These are phyloP conservation scores for Thielaviopsis populi DNA, from an alignment of 2,329 filamentous ascomycete genomes.

Conservation along the genomic window DNA sequence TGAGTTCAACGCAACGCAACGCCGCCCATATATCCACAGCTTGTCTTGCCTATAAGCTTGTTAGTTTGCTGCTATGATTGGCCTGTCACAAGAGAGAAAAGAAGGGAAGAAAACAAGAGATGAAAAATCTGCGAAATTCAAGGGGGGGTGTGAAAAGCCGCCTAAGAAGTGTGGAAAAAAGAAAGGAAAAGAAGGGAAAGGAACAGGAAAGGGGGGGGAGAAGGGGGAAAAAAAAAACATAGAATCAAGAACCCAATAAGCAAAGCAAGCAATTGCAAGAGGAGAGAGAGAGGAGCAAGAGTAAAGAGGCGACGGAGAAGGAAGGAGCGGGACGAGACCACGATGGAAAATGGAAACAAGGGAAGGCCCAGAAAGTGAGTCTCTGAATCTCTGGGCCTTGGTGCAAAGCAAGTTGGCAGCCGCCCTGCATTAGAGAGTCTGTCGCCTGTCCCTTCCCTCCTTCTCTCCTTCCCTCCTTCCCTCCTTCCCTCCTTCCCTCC, in stretches of 20 bases:
- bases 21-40: background rate
- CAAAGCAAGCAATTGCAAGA: background rate
- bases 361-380: background rate
- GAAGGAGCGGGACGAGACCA: background rate
- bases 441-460: background rate
- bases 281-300: background rate
- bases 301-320: background rate
- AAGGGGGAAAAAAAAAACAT: no score
- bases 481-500: background rate
- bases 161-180: background rate
- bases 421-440: no score
- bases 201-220: no score
- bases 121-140: slow-evolving; percentile 6
- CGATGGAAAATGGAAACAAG: background rate
- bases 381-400: background rate
- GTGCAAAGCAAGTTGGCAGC: no score
- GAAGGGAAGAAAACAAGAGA: slow-evolving; percentile 1
- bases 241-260: no score
- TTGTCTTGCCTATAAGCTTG: background rate
- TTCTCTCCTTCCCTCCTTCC: background rate
- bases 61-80: background rate
- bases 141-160: no score
- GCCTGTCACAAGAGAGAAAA: background rate
- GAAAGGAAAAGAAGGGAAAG: background rate
- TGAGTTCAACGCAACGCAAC: no score